Base-by-base conservation (phyloP, 108 stramenopile species). In the Cyclotella atomus region DNA sequence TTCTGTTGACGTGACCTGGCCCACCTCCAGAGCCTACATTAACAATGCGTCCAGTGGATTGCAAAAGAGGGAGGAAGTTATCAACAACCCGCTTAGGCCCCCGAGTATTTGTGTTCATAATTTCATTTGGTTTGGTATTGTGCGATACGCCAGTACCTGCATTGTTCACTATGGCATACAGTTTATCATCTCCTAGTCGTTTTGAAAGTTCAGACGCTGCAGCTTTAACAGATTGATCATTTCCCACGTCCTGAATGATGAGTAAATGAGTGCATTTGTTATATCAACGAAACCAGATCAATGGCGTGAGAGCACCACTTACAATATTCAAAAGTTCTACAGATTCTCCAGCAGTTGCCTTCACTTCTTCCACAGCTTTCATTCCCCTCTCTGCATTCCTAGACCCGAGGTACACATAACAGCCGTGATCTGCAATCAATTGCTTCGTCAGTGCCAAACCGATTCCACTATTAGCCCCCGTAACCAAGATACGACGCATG, bases 121-220 rank as follows among this genome's bases (percentile, higher is more conserved):
- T 77, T 61, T 77, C 79, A 16, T 57, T 29, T 24, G 79, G 71
- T 3, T 19, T n/a, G 6, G 72, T 45, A 10, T 68, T 74, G 46
- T 72, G 76, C 43, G 59, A 30, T 4, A 83, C 33, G 44, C 85
- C 85, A 27, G 78, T 83, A 29, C 89, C 89, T n/a, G 89, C 89
- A 77, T 90, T 90, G 47, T 88, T 88, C 47, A 90, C 85, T 49
- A 90, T 83, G 12, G 73, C 89, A 61, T 84, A 82, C 14, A 90
- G 59, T 36, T 59, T 71, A 17, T 70, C 60, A 19, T 25, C 45
- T 16, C 71, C 71, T 16, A 79, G 70, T 74, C 52, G 67, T 53
- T 68, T 23, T 2, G 41, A 25, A 30, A 89, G 67, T 10, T 43
- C 29, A 12, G 71, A 36, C 0, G 89, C 87, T 20, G 89, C 89